These are phyloP conservation scores for Glebionis coronaria DNA, from an alignment of 129 eudicot genomes.

Conservation along the genomic window DNA sequence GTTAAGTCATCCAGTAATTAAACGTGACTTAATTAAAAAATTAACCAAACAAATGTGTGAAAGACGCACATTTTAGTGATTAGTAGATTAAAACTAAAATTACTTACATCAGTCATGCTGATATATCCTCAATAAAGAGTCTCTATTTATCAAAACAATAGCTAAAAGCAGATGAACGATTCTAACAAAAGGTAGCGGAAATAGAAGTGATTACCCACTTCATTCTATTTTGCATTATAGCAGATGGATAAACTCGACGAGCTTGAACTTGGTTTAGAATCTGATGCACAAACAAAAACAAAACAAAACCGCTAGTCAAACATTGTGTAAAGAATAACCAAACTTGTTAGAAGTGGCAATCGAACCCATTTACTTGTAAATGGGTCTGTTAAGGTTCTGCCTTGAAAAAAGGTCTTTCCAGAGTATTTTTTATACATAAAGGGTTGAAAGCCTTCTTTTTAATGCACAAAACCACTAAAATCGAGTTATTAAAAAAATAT, in stretches of 20 bases:
- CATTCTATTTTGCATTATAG: constrained; percentile 45
- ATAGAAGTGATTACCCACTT: constrained; percentile 20
- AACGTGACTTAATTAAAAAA: no score
- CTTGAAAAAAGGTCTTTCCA: no score
- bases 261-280: constrained; percentile 42
- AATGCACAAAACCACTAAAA: not conserved
- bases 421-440: not conserved
- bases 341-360: not conserved
- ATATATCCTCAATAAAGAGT: constrained; percentile 15
- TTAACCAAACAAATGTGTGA: no score
- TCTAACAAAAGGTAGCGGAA: constrained; percentile 19
- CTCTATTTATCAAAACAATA: constrained; percentile 14
- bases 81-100: constrained; percentile 9
- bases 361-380: not conserved
- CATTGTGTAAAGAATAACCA: not conserved
- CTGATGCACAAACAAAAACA: constrained; percentile 30
- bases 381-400: not conserved
- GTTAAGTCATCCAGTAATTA: no score
- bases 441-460: not conserved
- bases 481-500: not conserved
- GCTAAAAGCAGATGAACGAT: constrained; percentile 19
- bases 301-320: constrained; percentile 12
- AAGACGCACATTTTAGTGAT: not conserved
- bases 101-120: constrained; percentile 22
- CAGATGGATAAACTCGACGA: constrained; percentile 38